A percentile compares a stretch with the other conserved stretches of the same genome.
Conservation (phyloP, 345 rosid species). For the Arabidopsis thaliana region TAIR10.1 NC_003071.7:12123501-12124000, state of each 20-base stretch:
- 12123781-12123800: not conserved
- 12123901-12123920: too few relatives aligned
- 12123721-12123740: not conserved
- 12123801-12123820: not conserved
- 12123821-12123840: not conserved
- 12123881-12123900: too few relatives aligned
- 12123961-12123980: not conserved
- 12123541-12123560: conserved; percentile 37
- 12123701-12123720: not conserved
- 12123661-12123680: not conserved
- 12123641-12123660: conserved; percentile 1
- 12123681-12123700: not conserved
- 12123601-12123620: not conserved
- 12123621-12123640: not conserved
- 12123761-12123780: not conserved
- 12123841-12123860: not conserved
- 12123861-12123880: too few relatives aligned
- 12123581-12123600: conserved; percentile 8
- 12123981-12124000: not conserved
- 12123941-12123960: not conserved
- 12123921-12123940: too few relatives aligned
- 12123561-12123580: conserved; percentile 25
- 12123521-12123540: conserved; percentile 25
- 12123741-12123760: not conserved
- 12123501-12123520: conserved; percentile 27